Conservation (phyloP, 768 basidiomycete species). For the Tephrocybe rancida region DNA sequence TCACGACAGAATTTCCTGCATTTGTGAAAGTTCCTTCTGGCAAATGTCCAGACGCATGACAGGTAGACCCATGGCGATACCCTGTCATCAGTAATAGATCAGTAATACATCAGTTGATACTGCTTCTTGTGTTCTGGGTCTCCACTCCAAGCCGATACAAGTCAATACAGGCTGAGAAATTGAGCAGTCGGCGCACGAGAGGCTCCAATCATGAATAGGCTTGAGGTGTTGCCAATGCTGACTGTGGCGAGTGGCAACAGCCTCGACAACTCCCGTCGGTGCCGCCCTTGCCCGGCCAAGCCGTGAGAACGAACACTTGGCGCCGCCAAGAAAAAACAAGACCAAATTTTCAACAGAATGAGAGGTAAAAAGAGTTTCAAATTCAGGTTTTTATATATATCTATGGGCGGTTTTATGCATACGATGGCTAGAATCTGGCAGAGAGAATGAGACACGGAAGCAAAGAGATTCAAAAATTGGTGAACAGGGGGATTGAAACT, state of each 20-base stretch:
- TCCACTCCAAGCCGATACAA: background rate
- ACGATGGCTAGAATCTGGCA: background rate
- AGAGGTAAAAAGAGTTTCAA: background rate
- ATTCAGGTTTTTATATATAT: background rate
- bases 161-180: background rate
- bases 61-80: background rate
- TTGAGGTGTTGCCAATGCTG: background rate
- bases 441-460: background rate
- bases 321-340: background rate
- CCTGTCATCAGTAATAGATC: background rate
- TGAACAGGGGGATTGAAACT: constrained; percentile 1
- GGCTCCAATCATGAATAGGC: background rate
- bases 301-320: background rate
- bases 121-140: background rate
- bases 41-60: background rate
- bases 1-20: background rate
- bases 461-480: background rate
- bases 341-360: background rate
- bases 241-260: background rate
- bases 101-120: background rate
- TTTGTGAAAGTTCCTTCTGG: no score
- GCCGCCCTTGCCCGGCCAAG: background rate
- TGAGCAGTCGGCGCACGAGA: background rate
- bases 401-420: background rate
- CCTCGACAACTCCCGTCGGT: background rate